These are phyloP conservation scores for Aspergillus asperescens DNA, from an alignment of 495 filamentous ascomycete species.

Conservation along the genomic window DNA sequence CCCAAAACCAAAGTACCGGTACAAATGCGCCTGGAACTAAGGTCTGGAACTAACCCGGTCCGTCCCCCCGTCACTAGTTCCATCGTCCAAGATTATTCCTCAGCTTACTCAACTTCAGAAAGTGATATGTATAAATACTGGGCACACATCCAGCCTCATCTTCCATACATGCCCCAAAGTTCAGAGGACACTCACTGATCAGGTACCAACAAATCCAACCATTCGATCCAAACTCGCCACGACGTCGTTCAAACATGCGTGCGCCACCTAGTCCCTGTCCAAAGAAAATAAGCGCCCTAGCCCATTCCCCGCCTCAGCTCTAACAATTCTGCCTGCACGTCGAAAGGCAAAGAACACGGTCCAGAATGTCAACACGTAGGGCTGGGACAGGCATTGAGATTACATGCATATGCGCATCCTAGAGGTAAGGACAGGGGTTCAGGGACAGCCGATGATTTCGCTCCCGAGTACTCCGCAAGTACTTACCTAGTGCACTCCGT, in stretches of 20 bases:
- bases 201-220: background rate
- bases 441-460: no score
- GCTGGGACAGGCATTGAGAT: background rate
- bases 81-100: background rate
- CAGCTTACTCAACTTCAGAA: background rate
- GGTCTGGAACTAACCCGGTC: background rate
- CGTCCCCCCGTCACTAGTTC: no score
- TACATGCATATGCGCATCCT: constrained; percentile 2
- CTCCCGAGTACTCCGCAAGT: no score
- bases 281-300: background rate
- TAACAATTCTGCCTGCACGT: background rate
- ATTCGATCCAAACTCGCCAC: background rate
- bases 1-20: constrained; percentile 3
- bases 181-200: background rate
- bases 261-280: background rate
- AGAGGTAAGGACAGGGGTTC: no score
- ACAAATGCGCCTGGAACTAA: background rate
- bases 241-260: background rate
- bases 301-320: background rate
- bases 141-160: background rate
- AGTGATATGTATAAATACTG: no score
- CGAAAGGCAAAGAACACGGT: background rate
- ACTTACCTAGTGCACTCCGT: no score
- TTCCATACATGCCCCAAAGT: no score
- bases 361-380: background rate